Conservation (phyloP, 2,329 filamentous ascomycete genomes). For the Penicillium sp. region DNA sequence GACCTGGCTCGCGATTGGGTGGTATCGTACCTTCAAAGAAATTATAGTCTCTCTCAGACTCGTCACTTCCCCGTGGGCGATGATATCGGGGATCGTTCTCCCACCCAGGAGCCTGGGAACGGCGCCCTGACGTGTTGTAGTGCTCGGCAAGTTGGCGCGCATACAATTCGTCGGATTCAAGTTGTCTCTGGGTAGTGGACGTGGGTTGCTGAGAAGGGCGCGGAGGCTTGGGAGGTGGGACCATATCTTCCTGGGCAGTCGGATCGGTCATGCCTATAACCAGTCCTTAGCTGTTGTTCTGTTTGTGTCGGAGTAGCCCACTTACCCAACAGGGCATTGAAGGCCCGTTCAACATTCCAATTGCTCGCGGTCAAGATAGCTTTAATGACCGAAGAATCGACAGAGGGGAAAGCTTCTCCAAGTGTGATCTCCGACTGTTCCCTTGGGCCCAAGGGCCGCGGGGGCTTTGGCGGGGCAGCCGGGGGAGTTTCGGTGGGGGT, state of each 20-base stretch:
- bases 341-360: conserved; percentile 84
- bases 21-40: conserved; percentile 69
- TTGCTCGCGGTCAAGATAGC: conserved; percentile 81
- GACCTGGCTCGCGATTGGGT: neutral
- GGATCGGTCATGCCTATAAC: conserved; percentile 69
- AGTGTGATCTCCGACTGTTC: conserved; percentile 83
- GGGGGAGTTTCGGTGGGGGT: conserved; percentile 46
- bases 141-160: conserved; percentile 90
- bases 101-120: conserved; percentile 28
- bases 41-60: conserved; percentile 68
- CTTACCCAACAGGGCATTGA: conserved; percentile 84
- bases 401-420: conserved; percentile 85
- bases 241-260: conserved; percentile 56
- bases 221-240: conserved; percentile 74
- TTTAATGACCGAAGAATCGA: conserved; percentile 74
- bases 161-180: conserved; percentile 87
- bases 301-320: conserved; percentile 4
- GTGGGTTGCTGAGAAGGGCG: conserved; percentile 55
- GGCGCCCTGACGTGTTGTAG: conserved; percentile 53
- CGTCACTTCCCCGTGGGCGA: conserved; percentile 50
- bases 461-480: conserved; percentile 69
- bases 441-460: conserved; percentile 70
- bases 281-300: conserved; percentile 6
- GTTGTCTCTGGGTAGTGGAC: conserved; percentile 63
- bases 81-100: conserved; percentile 35